phyloP scores from a whole-genome alignment of 2,329 filamentous ascomycete species.

The Fusarium sp. region DNA sequence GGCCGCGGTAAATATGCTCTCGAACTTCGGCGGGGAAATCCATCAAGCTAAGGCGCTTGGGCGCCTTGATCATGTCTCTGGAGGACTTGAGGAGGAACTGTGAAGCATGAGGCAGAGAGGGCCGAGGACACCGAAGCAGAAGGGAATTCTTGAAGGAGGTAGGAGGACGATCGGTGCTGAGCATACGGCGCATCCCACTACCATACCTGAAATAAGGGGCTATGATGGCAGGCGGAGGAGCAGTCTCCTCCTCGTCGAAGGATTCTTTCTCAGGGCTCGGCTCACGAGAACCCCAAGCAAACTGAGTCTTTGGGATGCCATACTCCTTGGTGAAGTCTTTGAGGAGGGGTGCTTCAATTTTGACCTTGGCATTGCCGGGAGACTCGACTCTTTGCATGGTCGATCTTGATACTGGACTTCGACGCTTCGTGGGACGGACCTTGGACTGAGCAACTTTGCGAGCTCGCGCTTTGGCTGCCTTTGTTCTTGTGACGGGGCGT shows the following conservation, averaged over 20 bases:
- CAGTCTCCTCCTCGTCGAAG: constrained; percentile 37
- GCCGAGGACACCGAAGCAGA: neutral
- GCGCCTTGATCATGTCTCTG: neutral
- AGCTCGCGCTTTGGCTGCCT: neutral
- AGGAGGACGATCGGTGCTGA: neutral
- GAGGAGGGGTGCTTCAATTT: constrained; percentile 23
- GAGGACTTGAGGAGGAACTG: neutral
- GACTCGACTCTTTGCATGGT: neutral
- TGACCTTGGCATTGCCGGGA: neutral
- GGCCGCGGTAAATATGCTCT: constrained; percentile 49
- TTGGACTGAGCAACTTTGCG: constrained; percentile 1
- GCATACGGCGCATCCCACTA: neutral
- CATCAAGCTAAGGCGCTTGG: constrained; percentile 21
- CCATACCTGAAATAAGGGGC: neutral
- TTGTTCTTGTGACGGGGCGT: neutral
- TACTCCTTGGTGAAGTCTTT: constrained; percentile 25
- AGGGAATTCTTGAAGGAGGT: neutral
- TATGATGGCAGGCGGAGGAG: constrained; percentile 30
- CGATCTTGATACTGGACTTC: neutral
- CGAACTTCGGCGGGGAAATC: constrained; percentile 51
- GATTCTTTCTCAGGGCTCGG: constrained; percentile 5
- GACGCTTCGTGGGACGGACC: neutral
- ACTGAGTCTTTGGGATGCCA: constrained; percentile 31
- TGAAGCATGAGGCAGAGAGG: neutral
- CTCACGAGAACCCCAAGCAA: constrained; percentile 22